phyloP scores from a whole-genome alignment of 768 basidiomycete genomes.

The Naganishia onofrii region DNA sequence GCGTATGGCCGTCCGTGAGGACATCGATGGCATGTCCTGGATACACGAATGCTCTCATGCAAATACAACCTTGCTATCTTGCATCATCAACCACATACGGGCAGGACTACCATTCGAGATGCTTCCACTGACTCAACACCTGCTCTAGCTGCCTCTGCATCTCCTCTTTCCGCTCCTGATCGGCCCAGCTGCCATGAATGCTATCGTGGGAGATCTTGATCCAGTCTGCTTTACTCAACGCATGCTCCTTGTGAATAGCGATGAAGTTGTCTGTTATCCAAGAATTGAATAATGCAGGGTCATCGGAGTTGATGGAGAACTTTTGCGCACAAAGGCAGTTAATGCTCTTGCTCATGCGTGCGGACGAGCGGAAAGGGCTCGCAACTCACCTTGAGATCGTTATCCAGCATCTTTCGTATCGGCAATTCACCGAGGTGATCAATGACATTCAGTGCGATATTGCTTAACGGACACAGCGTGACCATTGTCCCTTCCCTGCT shows the following conservation, averaged over 20 bases:
- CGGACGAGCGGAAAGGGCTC: not conserved
- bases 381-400: conserved; percentile 30
- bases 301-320: conserved; percentile 41
- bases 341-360: not conserved
- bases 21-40: not conserved
- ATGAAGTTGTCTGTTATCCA: conserved; percentile 38
- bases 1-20: too few species aligned
- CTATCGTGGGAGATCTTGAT: conserved; percentile 31
- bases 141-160: conserved; percentile 25
- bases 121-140: conserved; percentile 32
- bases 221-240: conserved; percentile 34
- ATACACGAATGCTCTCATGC: not conserved
- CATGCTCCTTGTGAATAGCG: conserved; percentile 35
- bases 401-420: conserved; percentile 34
- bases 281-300: conserved; percentile 38
- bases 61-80: not conserved
- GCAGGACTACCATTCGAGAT: conserved; percentile 3
- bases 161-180: conserved; percentile 32
- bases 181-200: conserved; percentile 37
- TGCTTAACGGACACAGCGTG: conserved; percentile 39
- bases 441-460: conserved; percentile 34
- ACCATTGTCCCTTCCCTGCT: conserved; percentile 28
- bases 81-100: not conserved
- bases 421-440: conserved; percentile 34
- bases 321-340: not conserved